A percentile compares a stretch with the other conserved stretches of the same genome.
Evolutionary conservation across 2,329 filamentous ascomycete genomes (phyloP).

Genomic region (Fusarium sp.): DNA sequence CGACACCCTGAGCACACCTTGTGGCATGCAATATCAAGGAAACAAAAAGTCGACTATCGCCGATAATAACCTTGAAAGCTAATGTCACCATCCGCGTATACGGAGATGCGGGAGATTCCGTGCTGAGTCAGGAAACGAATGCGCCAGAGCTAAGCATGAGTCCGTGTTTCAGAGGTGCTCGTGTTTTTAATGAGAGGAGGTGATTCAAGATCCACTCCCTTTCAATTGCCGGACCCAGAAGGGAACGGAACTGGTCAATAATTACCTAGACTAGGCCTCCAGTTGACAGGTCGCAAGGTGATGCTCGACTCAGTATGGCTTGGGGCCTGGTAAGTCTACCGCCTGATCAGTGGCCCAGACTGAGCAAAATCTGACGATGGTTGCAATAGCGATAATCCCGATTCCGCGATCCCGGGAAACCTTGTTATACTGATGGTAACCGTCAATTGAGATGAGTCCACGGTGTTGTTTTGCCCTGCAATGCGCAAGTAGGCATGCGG

Average conservation of each 20-base stretch:
- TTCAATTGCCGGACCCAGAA: not conserved
- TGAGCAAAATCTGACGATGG: not conserved
- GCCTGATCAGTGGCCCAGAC: not conserved
- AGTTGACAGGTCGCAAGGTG: not conserved
- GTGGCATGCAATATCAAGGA: not conserved
- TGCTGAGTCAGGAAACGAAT: not conserved
- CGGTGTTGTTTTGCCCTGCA: fast-evolving
- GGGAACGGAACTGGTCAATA: not conserved
- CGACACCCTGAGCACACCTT: too few species aligned
- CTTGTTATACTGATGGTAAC: not conserved
- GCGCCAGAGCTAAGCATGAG: not conserved
- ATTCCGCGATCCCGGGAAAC: not conserved
- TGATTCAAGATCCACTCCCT: not conserved
- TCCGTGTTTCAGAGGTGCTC: not conserved
- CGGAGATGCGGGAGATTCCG: not conserved
- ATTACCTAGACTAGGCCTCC: not conserved
- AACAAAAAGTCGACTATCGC: not conserved
- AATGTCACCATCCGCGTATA: not conserved
- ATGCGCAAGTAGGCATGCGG: not conserved
- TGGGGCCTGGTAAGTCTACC: not conserved
- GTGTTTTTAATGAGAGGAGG: not conserved
- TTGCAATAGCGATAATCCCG: not conserved
- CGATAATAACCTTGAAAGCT: not conserved
- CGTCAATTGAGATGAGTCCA: not conserved
- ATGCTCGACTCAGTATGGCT: not conserved